These are phyloP conservation scores for Oryza glaberrima DNA, from an alignment of 176 grass and related monocot species.

Conservation along the genomic window DNA sequence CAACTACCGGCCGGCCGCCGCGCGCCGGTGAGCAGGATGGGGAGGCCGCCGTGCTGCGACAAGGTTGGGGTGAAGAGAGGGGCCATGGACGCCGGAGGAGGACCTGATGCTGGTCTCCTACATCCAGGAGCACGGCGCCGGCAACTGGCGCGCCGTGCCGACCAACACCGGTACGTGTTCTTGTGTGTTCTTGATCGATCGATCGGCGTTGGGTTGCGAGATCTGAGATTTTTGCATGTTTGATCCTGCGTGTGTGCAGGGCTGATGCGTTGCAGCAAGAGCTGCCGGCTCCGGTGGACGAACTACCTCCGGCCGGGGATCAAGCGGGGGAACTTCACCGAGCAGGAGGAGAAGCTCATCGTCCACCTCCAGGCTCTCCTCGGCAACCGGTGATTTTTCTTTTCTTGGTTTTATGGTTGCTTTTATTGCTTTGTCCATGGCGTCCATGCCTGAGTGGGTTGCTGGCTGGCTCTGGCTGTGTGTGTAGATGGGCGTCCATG, in stretches of 20 bases:
- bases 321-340: conserved; percentile 93
- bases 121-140: conserved; percentile 89
- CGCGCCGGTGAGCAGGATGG: conserved; percentile 50
- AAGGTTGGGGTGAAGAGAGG: conserved; percentile 92
- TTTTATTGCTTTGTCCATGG: background rate
- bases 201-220: background rate
- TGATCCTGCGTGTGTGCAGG: conserved; percentile 43
- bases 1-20: background rate
- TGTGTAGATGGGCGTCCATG: too few relatives aligned
- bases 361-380: conserved; percentile 93
- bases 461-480: background rate
- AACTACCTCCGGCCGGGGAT: conserved; percentile 97
- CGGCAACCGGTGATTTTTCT: conserved; percentile 70
- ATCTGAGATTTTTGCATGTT: conserved; percentile 26
- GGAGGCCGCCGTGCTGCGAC: conserved; percentile 93
- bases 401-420: conserved; percentile 8
- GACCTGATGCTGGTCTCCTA: conserved; percentile 94
- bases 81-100: conserved; percentile 97
- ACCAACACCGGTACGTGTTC: conserved; percentile 65
- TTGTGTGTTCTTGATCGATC: background rate
- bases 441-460: conserved; percentile 12
- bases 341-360: conserved; percentile 93
- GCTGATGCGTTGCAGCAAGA: conserved; percentile 98
- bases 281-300: conserved; percentile 93
- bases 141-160: conserved; percentile 93